phyloP scores from a whole-genome alignment of 495 filamentous ascomycete genomes.

The Cladorrhinum samala region DNA sequence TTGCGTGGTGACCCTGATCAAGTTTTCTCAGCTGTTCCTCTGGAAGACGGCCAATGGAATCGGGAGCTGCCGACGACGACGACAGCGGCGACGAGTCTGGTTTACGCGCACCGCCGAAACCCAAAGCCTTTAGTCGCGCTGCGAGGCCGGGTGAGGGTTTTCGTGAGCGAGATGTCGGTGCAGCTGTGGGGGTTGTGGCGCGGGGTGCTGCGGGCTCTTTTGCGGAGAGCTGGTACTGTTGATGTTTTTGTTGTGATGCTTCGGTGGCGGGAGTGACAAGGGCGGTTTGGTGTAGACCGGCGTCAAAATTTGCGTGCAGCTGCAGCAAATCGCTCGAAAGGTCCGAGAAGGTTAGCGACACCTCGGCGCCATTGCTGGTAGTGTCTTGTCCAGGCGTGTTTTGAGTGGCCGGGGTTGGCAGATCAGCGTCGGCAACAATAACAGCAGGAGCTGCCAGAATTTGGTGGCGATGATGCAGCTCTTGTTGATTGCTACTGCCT shows the following conservation, averaged over 20 bases:
- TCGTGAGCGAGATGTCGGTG: slow-evolving; percentile 32
- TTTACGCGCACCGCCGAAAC: slow-evolving; percentile 46
- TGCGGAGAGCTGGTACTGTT: slow-evolving; percentile 7
- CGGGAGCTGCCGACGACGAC: slow-evolving; percentile 31
- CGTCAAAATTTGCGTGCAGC: slow-evolving; percentile 25
- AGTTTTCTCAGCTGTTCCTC: slow-evolving; percentile 66
- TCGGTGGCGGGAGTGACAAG: slow-evolving; percentile 1
- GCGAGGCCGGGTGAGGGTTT: slow-evolving; percentile 68
- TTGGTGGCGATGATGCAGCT: neutral
- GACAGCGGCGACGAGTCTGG: slow-evolving; percentile 35
- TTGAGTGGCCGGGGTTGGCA: neutral
- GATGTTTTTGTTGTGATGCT: slow-evolving; percentile 10
- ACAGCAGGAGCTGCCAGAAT: slow-evolving; percentile 11
- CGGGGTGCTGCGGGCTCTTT: slow-evolving; percentile 10
- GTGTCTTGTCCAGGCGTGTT: neutral
- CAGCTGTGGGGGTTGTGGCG: slow-evolving; percentile 14
- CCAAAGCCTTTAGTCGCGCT: slow-evolving; percentile 68
- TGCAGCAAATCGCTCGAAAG: slow-evolving; percentile 33
- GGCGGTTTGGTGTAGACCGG: slow-evolving; percentile 6
- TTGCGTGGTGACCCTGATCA: slow-evolving; percentile 54
- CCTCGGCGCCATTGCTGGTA: slow-evolving; percentile 17
- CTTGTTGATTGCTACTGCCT: slow-evolving; percentile 22
- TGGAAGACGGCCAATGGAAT: slow-evolving; percentile 63
- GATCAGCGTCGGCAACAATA: slow-evolving; percentile 7
- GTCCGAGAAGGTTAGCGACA: slow-evolving; percentile 36